Percentiles rank a stretch among this genome's conserved stretches.
Conservation (phyloP, 805 yeast genomes). For the Komagataella mondaviorum region DNA sequence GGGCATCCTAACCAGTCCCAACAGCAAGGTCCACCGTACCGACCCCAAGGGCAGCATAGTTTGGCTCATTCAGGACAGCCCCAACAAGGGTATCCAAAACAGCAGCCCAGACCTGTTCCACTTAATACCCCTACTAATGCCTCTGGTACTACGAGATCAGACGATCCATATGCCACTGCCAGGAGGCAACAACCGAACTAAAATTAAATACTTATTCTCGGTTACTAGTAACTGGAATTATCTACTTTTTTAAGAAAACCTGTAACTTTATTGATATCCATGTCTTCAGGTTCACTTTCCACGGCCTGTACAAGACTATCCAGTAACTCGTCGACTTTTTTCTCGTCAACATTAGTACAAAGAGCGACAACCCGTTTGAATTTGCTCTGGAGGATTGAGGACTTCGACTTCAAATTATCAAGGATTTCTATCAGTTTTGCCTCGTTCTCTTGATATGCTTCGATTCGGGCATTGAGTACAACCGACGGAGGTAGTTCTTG, state of each 20-base stretch:
- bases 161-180: slow-evolving; percentile 13
- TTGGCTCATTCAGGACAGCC: neutral
- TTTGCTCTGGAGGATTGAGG: slow-evolving; percentile 51
- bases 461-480: slow-evolving; percentile 62
- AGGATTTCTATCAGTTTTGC: slow-evolving; percentile 38
- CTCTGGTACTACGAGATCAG: neutral
- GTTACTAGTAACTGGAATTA: neutral
- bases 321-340: slow-evolving; percentile 42
- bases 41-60: slow-evolving; percentile 1
- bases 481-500: slow-evolving; percentile 29
- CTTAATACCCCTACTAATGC: neutral
- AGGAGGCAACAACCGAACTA: neutral
- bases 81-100: slow-evolving; percentile 2
- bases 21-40: slow-evolving; percentile 2
- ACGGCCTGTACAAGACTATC: slow-evolving; percentile 85
- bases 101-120: slow-evolving; percentile 1
- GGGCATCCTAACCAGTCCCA: slow-evolving; percentile 3
- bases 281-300: slow-evolving; percentile 68
- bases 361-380: slow-evolving; percentile 80
- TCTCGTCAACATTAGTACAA: slow-evolving; percentile 61
- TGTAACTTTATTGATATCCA: slow-evolving; percentile 41
- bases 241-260: slow-evolving; percentile 41
- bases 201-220: neutral
- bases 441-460: slow-evolving; percentile 69
- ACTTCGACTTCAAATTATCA: slow-evolving; percentile 34